These are phyloP conservation scores for Rhipidocladum racemiflorum DNA, from an alignment of 176 grass and related monocot genomes.

Conservation along the genomic window DNA sequence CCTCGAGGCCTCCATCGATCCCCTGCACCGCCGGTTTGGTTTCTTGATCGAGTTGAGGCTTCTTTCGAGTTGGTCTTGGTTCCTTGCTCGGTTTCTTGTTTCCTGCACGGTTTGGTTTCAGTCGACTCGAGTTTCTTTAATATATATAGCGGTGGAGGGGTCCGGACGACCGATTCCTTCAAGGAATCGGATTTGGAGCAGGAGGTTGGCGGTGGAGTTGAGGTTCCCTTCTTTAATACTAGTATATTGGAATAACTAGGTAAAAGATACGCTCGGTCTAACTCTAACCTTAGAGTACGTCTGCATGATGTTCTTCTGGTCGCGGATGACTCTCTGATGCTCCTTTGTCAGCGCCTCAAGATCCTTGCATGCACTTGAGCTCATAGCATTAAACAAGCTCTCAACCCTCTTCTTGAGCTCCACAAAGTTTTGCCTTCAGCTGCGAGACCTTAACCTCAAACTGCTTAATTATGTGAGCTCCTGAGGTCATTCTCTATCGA, in stretches of 20 bases:
- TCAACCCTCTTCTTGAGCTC: conserved; percentile 82
- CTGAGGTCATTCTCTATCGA: conserved; percentile 70
- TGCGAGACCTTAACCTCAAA: conserved; percentile 71
- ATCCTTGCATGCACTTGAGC: conserved; percentile 65
- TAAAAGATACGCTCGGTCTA: background rate
- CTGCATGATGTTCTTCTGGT: conserved; percentile 96
- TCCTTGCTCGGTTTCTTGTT: too few species aligned
- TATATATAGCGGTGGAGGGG: too few species aligned
- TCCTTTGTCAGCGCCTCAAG: conserved; percentile 69
- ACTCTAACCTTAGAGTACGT: conserved; percentile 78
- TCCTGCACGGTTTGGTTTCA: too few species aligned
- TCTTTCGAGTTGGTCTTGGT: too few species aligned
- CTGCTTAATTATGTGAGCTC: conserved; percentile 66
- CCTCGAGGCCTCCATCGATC: conserved; percentile 7
- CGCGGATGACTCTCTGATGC: conserved; percentile 61
- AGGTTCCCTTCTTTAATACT: too few species aligned
- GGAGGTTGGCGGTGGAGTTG: too few species aligned
- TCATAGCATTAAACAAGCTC: conserved; percentile 62
- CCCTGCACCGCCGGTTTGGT: too few species aligned
- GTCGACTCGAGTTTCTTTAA: too few species aligned
- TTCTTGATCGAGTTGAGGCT: too few species aligned
- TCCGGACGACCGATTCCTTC: too few species aligned
- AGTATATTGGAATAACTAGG: too few species aligned
- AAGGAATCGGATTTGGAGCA: too few species aligned
- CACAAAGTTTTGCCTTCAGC: conserved; percentile 61